A percentile compares a stretch with the other conserved stretches of the same genome.
Conservation (phyloP, 2,329 filamentous ascomycete species). For the Claviceps citrina region DNA sequence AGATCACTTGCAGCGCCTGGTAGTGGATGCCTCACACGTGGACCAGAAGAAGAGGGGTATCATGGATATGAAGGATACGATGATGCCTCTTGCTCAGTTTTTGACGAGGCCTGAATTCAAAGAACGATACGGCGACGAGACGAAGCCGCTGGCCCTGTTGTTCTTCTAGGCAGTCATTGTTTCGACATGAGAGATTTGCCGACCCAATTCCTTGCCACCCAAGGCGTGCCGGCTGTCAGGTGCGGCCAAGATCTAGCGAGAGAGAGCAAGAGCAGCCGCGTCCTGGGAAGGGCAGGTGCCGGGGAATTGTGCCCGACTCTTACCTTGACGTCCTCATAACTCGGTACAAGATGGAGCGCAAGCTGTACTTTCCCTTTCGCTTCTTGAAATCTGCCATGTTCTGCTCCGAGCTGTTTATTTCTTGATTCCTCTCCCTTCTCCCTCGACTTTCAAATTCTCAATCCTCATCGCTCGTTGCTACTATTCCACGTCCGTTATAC, state of each 20-base stretch:
- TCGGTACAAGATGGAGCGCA: background rate
- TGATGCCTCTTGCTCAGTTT: constrained; percentile 63
- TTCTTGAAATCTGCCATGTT: background rate
- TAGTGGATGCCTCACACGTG: constrained; percentile 83
- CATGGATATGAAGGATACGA: constrained; percentile 88
- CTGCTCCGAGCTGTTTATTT: background rate
- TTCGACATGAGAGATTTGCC: too few species aligned
- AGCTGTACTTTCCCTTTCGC: constrained; percentile 1
- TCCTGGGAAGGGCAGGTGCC: background rate
- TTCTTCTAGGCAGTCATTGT: constrained; percentile 37
- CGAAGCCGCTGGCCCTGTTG: constrained; percentile 43
- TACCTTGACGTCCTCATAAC: background rate
- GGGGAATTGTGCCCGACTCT: background rate
- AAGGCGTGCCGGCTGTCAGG: background rate
- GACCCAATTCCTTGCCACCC: background rate
- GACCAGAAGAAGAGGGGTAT: constrained; percentile 90
- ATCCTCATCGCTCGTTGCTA: constrained; percentile 10
- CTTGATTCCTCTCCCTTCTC: constrained; percentile 1
- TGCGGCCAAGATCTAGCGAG: background rate
- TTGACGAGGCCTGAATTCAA: constrained; percentile 57
- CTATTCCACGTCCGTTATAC: constrained; percentile 10
- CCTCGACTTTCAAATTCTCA: constrained; percentile 8
- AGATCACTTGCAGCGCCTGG: constrained; percentile 57
- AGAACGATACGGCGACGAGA: constrained; percentile 47
- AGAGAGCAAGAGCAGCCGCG: background rate